These are phyloP conservation scores for Chenopodium quinoa DNA, from an alignment of 148 eudicot genomes.

Conservation along the genomic window DNA sequence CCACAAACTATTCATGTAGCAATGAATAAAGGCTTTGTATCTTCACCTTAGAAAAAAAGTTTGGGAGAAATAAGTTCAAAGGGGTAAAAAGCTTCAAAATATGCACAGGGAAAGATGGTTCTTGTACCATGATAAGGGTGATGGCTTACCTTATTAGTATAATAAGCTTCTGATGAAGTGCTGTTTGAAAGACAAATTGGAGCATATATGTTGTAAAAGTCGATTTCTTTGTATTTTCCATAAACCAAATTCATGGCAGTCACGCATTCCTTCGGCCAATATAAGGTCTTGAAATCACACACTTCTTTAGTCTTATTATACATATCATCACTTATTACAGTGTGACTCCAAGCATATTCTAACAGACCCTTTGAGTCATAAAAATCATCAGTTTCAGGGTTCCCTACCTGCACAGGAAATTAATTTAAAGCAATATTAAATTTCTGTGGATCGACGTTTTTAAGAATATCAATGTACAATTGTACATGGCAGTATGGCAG, in stretches of 20 bases:
- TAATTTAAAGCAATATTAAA: not conserved
- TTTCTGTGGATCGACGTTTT: not conserved
- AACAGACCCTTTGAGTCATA: constrained; percentile 55
- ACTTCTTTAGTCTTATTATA: constrained; percentile 33
- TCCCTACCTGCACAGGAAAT: constrained; percentile 51
- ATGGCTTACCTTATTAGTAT: constrained; percentile 23
- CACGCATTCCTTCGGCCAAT: constrained; percentile 45
- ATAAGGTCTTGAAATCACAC: constrained; percentile 43
- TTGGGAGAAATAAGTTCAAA: too few species aligned
- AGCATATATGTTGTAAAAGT: constrained; percentile 66
- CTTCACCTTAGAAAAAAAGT: too few species aligned
- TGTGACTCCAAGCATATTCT: constrained; percentile 75
- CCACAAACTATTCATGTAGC: not conserved
- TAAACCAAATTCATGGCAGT: constrained; percentile 43
- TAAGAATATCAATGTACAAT: not conserved
- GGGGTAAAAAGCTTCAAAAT: too few species aligned
- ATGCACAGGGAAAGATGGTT: not conserved
- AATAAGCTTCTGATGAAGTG: constrained; percentile 7
- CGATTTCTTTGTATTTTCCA: constrained; percentile 47
- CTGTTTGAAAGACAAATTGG: constrained; percentile 44
- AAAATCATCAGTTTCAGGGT: constrained; percentile 59
- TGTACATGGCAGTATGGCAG: not conserved
- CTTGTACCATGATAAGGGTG: not conserved
- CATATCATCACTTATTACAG: constrained; percentile 49
- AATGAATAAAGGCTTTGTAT: too few species aligned